A percentile compares a stretch with the other conserved stretches of the same genome.
These are phyloP conservation scores for Ilyonectria mors-panacis DNA, from an alignment of 2,329 filamentous ascomycete species.

Conservation along the genomic window DNA sequence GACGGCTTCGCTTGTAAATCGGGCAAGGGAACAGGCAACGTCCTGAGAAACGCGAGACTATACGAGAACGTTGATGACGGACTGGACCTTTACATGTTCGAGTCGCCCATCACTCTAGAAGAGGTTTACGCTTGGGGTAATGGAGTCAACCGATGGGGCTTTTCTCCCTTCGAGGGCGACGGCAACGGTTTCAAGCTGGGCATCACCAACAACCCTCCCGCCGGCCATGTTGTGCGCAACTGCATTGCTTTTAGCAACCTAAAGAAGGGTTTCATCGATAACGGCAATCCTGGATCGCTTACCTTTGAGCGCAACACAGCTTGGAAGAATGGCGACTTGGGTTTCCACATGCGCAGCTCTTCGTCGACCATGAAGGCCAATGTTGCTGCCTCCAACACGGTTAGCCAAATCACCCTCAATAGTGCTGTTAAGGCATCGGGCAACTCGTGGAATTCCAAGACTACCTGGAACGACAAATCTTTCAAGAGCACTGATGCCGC, in stretches of 20 bases:
- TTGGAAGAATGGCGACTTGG: constrained; percentile 57
- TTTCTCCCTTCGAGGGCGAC: constrained; percentile 58
- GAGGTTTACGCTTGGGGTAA: constrained; percentile 62
- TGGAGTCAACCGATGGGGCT: constrained; percentile 60
- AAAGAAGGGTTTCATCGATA: constrained; percentile 61
- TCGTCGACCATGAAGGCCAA: constrained; percentile 56
- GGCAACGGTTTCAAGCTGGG: constrained; percentile 64
- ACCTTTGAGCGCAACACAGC: constrained; percentile 59
- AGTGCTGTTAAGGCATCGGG: constrained; percentile 48
- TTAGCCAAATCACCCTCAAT: constrained; percentile 30
- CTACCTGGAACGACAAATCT: constrained; percentile 55
- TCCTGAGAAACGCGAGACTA: constrained; percentile 59
- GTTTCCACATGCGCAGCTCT: constrained; percentile 42
- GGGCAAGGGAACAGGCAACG: constrained; percentile 61
- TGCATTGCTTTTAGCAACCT: constrained; percentile 59
- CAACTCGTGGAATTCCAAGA: constrained; percentile 60
- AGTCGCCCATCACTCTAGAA: constrained; percentile 56
- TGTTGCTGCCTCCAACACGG: constrained; percentile 51
- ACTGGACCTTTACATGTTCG: constrained; percentile 51
- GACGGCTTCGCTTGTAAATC: constrained; percentile 64
- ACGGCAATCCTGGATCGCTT: constrained; percentile 58
- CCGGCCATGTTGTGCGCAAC: constrained; percentile 60
- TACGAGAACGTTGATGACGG: constrained; percentile 66
- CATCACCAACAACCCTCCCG: constrained; percentile 51
- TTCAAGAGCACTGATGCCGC: constrained; percentile 57